phyloP scores from a whole-genome alignment of 164 flowering plant species.

The Annona cherimola region DNA sequence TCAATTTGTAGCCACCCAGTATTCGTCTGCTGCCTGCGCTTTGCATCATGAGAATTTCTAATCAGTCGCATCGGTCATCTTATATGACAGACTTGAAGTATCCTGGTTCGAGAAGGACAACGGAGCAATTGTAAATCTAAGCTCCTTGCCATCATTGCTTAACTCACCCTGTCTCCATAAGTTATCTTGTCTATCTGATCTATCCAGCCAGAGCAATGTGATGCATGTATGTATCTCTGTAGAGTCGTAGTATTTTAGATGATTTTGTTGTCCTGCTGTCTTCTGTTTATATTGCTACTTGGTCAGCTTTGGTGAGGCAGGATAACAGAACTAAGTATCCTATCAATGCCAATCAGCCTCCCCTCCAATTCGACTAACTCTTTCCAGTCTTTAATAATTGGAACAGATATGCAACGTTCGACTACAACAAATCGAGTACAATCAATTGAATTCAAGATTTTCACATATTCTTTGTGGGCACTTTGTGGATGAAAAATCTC shows the following conservation, averaged over 20 bases:
- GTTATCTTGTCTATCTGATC: constrained; percentile 48
- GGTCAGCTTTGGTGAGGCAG: background rate
- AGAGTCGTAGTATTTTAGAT: background rate
- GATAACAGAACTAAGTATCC: too few relatives aligned
- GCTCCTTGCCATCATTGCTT: constrained; percentile 79
- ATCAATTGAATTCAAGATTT: constrained; percentile 51
- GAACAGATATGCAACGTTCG: constrained; percentile 68
- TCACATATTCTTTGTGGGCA: constrained; percentile 74
- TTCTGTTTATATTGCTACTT: background rate
- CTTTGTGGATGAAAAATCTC: constrained; percentile 37
- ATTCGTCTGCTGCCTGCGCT: background rate
- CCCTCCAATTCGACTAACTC: background rate
- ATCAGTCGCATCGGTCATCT: constrained; percentile 4
- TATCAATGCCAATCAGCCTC: too few relatives aligned
- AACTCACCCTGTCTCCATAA: constrained; percentile 81
- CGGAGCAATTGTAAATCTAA: constrained; percentile 68
- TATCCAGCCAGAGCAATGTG: constrained; percentile 28
- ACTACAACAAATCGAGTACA: constrained; percentile 60
- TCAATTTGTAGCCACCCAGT: background rate
- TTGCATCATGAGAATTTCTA: background rate
- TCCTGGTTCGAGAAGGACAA: constrained; percentile 67
- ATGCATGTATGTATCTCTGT: constrained; percentile 44
- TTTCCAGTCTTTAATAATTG: background rate
- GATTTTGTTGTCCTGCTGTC: too few relatives aligned
- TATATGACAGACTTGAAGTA: constrained; percentile 59